Evolutionary conservation across 306 rosid species (phyloP).

Genomic region (Medicago arabica): DNA sequence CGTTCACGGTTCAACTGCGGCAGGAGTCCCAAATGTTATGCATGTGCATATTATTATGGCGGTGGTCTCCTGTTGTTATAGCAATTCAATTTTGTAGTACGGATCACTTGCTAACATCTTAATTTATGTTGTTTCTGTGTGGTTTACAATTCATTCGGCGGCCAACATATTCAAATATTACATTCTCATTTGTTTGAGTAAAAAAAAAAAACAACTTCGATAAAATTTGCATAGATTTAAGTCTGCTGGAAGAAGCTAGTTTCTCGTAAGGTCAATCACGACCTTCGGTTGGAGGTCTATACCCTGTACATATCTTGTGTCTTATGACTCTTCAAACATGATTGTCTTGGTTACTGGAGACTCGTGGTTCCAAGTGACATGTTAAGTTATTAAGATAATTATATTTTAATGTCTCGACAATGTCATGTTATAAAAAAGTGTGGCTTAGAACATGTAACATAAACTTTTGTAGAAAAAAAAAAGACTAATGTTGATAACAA

Average conservation of each 20-base stretch:
- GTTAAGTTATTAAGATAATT: no score
- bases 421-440: no score
- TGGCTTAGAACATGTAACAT: no score
- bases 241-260: neutral
- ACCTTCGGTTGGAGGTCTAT: neutral
- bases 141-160: neutral
- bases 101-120: neutral
- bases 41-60: constrained; percentile 30
- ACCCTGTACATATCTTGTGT: no score
- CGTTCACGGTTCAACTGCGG: neutral
- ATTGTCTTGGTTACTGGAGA: no score
- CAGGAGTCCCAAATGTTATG: constrained; percentile 2
- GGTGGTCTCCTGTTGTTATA: neutral
- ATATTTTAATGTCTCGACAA: no score
- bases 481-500: no score
- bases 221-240: neutral
- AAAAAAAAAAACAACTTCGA: neutral
- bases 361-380: no score
- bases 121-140: constrained; percentile 3
- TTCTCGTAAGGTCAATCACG: neutral
- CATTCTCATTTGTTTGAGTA: neutral
- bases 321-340: no score
- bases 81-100: constrained; percentile 31
- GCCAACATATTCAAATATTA: neutral
- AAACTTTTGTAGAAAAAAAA: no score